Evolutionary conservation across 148 eudicot genomes (phyloP), one percentile per base, ranked within the genome.

Genomic region (Vaccinium vitisidaea): DNA sequence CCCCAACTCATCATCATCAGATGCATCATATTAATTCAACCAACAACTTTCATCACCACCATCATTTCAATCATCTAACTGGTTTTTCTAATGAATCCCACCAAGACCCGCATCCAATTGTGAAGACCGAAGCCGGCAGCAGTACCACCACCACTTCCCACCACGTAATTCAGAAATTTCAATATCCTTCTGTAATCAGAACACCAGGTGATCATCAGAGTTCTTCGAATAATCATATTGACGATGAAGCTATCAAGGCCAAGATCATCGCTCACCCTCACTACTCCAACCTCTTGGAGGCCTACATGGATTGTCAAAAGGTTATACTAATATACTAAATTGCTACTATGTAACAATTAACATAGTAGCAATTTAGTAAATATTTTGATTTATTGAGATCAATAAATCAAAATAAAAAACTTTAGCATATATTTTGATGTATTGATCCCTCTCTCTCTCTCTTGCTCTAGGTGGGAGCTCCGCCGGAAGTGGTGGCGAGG

Each of bases 301-400:
- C 99, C 79, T 95, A 90, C 83, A 90, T 94, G 91, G 97, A 94
- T 85, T 96, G 99, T 83, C 99, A 93, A 88, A 96, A 95, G 99
- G 99, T 73, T 39, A n/a, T 2, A 7, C 2, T 32, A 43, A 4
- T 4, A 5, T 43, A 4, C 46, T 43, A 43, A 43, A 43, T 43
- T 43, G 46, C 1, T 61, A 61, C 27, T 61, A 54, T 11, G 2
- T 54, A 43, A 32, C 36, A 32, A 43, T 43, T 43, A 1, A 43
- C 6, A 43, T 43, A 43, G 46, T 43, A 43, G 46, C 46, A 43
- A 43, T 43, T 43, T 43, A 43, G 46, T 43, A 43, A 43, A 43
- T 43, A 43, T 43, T 43, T 43, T 43, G 6, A 43, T 4, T 43
- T 43, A 43, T 43, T 43, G 46, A 43, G 46, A 43, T 43, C 6